Evolutionary conservation across 257 asterid genomes (phyloP).

Genomic region (Nicotiana paniculata): DNA sequence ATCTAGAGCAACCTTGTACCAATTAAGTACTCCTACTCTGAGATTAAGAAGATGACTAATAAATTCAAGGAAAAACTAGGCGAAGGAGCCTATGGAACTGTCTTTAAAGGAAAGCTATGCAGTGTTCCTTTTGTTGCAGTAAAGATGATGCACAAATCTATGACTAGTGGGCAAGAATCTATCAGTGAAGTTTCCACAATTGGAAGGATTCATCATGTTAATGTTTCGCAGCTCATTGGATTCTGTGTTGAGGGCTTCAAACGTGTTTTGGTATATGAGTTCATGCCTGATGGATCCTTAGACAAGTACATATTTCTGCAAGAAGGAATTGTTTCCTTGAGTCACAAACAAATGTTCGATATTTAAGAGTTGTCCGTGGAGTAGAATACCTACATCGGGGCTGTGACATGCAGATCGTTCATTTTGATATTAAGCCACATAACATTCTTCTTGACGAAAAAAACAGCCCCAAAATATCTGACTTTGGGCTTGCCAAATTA

Average conservation of each 20-base stretch:
- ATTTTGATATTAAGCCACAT: conserved; percentile 36
- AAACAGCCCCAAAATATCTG: conserved; percentile 36
- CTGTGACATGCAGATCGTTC: conserved; percentile 29
- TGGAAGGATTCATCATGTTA: conserved; percentile 38
- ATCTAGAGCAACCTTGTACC: conserved; percentile 25
- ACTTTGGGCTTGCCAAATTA: conserved; percentile 31
- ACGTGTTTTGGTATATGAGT: conserved; percentile 37
- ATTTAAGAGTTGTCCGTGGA: conserved; percentile 44
- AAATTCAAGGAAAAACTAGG: conserved; percentile 43
- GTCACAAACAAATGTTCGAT: conserved; percentile 26
- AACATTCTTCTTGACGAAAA: conserved; percentile 38
- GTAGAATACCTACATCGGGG: conserved; percentile 32
- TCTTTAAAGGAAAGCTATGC: conserved; percentile 38
- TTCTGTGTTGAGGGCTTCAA: conserved; percentile 33
- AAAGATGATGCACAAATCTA: conserved; percentile 29
- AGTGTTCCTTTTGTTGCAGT: conserved; percentile 46
- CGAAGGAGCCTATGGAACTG: conserved; percentile 39
- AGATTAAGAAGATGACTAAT: conserved; percentile 41
- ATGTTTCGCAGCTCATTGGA: conserved; percentile 39
- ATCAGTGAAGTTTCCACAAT: conserved; percentile 26
- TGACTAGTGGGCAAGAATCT: conserved; percentile 30
- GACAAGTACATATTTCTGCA: conserved; percentile 22
- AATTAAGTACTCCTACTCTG: conserved; percentile 32
- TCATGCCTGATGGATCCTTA: conserved; percentile 36
- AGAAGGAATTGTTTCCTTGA: conserved; percentile 14